A percentile compares a stretch with the other conserved stretches of the same genome.
Evolutionary conservation across 345 rosid genomes (phyloP).

Genomic region (Citrus unshiu): DNA sequence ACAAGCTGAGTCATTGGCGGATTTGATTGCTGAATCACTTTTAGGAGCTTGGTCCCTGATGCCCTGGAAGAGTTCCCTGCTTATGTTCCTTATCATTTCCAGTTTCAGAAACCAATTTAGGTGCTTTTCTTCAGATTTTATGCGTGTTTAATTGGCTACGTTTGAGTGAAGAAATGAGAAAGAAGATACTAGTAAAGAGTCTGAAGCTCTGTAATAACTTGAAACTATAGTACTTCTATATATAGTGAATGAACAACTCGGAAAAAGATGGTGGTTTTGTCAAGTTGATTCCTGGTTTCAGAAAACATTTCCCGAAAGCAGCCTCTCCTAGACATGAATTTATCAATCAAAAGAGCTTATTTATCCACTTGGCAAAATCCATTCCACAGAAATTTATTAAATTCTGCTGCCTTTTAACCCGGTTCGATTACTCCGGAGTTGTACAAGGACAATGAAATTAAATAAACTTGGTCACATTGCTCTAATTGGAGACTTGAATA

Average conservation of each 20-base stretch:
- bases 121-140: not conserved
- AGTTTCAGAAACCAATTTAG: not conserved
- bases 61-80: constrained; percentile 25
- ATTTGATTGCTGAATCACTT: not conserved
- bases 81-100: constrained; percentile 19
- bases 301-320: not conserved
- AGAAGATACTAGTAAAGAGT: not conserved
- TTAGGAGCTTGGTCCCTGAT: constrained; percentile 14
- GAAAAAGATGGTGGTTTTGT: not conserved
- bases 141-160: not conserved
- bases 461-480: not conserved
- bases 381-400: not conserved
- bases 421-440: not conserved
- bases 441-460: not conserved
- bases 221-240: not conserved
- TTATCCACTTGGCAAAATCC: constrained; percentile 17
- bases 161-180: not conserved
- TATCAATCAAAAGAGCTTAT: not conserved
- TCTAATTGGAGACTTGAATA: not conserved
- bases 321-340: not conserved
- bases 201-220: not conserved
- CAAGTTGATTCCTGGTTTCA: not conserved
- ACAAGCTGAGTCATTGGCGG: constrained; percentile 13
- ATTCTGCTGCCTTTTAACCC: not conserved
- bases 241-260: not conserved